phyloP scores from a whole-genome alignment of 306 rosid species.

The Quercus bicolor region DNA sequence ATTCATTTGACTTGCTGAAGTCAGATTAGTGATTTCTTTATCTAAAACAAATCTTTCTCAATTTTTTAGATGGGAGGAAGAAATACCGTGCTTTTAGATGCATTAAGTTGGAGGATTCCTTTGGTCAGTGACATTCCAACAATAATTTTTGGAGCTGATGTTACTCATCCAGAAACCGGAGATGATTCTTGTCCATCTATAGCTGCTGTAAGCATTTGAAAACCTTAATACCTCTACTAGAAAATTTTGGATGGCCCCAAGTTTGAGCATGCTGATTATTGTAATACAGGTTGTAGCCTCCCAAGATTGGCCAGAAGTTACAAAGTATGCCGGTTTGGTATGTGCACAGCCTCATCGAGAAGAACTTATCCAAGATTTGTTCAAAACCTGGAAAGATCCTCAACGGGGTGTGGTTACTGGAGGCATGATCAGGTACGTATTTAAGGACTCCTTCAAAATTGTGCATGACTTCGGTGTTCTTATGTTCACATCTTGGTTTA shows the following conservation, averaged over 20 bases:
- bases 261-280: constrained; percentile 21
- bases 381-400: constrained; percentile 79
- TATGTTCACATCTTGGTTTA: background rate
- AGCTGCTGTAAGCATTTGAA: constrained; percentile 56
- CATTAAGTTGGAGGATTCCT: constrained; percentile 63
- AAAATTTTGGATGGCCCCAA: background rate
- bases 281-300: constrained; percentile 72
- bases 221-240: background rate
- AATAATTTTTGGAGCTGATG: constrained; percentile 81
- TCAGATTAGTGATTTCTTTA: background rate
- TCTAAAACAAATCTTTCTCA: background rate
- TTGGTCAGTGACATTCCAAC: constrained; percentile 80
- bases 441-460: background rate
- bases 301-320: constrained; percentile 89
- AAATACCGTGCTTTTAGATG: constrained; percentile 76
- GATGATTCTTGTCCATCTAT: constrained; percentile 71
- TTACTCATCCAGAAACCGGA: constrained; percentile 67
- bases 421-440: constrained; percentile 70
- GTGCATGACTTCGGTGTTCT: background rate
- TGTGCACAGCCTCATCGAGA: constrained; percentile 77
- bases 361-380: constrained; percentile 77
- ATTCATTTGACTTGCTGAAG: background rate
- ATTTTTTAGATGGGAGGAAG: constrained; percentile 66
- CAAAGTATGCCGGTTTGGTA: constrained; percentile 75
- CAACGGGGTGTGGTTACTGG: constrained; percentile 61